These are phyloP conservation scores for Colletotrichum cereale DNA, from an alignment of 2,329 filamentous ascomycete species.

Conservation along the genomic window DNA sequence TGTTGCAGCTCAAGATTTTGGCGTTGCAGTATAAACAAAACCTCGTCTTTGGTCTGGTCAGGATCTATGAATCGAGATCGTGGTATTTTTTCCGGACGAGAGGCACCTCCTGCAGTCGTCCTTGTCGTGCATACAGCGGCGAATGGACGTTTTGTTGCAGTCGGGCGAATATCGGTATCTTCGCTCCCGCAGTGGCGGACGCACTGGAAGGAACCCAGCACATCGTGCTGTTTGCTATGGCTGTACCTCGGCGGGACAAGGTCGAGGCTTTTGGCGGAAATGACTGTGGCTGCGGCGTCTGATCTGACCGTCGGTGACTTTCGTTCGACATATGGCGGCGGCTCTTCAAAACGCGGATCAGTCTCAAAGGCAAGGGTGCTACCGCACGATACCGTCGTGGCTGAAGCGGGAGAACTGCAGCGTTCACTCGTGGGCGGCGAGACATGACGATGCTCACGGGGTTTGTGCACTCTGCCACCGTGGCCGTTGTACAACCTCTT, in stretches of 20 bases:
- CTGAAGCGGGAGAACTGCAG: conserved; percentile 3
- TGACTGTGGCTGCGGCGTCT: not conserved
- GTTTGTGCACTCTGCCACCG: conserved; percentile 5
- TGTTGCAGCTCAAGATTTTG: not conserved
- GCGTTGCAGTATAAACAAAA: not conserved
- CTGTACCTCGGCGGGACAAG: not conserved
- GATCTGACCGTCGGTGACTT: not conserved
- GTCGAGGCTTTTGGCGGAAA: not conserved
- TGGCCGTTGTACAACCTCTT: conserved; percentile 10
- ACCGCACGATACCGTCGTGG: conserved; percentile 10
- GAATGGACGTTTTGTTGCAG: not conserved
- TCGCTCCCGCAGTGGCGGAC: not conserved
- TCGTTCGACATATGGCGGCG: conserved; percentile 14
- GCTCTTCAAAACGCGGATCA: not conserved
- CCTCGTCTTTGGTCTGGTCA: not conserved
- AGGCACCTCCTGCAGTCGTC: not conserved
- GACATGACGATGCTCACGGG: not conserved
- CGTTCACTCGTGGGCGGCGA: not conserved
- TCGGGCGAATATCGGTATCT: not conserved
- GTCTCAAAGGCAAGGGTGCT: conserved; percentile 26
- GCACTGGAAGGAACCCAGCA: not conserved
- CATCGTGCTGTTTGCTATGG: not conserved
- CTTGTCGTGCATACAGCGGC: not conserved
- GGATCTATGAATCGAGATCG: not conserved
- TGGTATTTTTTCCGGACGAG: not conserved